Conservation (phyloP, 164 flowering plant species). For the Magnolia changhungtana region DNA sequence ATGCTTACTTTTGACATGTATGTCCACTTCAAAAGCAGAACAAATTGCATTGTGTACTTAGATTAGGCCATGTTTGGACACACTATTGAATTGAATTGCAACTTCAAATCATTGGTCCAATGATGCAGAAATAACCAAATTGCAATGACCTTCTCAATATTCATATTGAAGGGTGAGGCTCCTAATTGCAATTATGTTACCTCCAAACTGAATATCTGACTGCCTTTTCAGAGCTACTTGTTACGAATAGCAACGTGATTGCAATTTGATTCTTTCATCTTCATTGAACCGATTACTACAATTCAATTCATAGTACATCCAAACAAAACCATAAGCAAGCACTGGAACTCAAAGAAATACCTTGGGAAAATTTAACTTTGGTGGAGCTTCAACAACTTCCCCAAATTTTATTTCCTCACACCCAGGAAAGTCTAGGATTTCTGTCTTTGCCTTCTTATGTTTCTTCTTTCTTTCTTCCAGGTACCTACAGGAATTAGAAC, state of each 20-base stretch:
- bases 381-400: conserved; percentile 91
- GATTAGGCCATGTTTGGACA: not conserved
- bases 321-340: not conserved
- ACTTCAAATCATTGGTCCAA: no score
- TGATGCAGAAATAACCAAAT: not conserved
- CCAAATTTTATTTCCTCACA: conserved; percentile 61
- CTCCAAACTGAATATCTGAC: no score
- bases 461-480: conserved; percentile 64
- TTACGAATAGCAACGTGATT: not conserved
- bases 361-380: conserved; percentile 71
- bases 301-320: not conserved
- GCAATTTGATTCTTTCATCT: not conserved
- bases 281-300: not conserved
- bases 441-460: conserved; percentile 47
- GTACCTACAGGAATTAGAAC: conserved; percentile 35
- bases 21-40: not conserved
- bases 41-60: not conserved
- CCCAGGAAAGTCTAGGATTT: conserved; percentile 45
- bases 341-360: conserved; percentile 25
- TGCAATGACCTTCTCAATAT: not conserved
- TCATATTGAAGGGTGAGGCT: no score
- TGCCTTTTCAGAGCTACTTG: no score
- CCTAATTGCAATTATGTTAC: no score
- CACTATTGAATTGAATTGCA: not conserved
- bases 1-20: not conserved